Evolutionary conservation across 2,329 filamentous ascomycete genomes (phyloP), one percentile per base, ranked within the genome.

Genomic region (Sarocladiaceae sp.): DNA sequence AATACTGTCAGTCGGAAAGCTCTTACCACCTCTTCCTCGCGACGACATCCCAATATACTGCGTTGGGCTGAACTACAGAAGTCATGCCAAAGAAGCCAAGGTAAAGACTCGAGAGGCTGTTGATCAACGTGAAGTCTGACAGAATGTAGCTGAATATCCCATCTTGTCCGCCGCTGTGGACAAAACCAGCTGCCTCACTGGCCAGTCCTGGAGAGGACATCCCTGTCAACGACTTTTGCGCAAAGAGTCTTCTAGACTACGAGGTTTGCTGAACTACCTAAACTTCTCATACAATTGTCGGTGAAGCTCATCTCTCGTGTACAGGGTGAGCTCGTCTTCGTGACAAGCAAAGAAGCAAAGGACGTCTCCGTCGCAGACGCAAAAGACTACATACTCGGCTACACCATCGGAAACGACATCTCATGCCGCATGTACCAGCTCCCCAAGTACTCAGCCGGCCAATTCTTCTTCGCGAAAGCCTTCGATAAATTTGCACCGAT

Each of bases 361-460:
- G 71, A 79, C 52, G 71, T 79, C 2, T 57, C 67, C 3, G 72
- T 75, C 47, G 66, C 66, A 2, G 70, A 79, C 23, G 75, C 76
- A 3, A 56, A 74, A 11, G 66, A 74, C 29, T 78, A 79, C 57
- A 69, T 83, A 2, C 71, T 83, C 2, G 80, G 79, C 40, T 84
- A 83, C 57, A 79, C 78, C 0, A 73, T 74, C 29, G 75, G 76
- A 29, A 83, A 83, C 60, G 77, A 80, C 55, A 58, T 80, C 13
- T 74, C 75, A 2, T 74, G 75, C 0, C 64, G 78, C 2, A 71
- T 76, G 53, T 66, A 69, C 31, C 77, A 81, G 59, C 71, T 78
- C 53, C 76, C 79, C 0, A 59, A 55, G 3, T 55, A 54, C 8
- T 59, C 52, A 5, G 58, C 57, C 12, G 56, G 59, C 8, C 78